phyloP scores from a whole-genome alignment of 371 early-diverging fungal species.

The Choanephora cucurbitarum region DNA sequence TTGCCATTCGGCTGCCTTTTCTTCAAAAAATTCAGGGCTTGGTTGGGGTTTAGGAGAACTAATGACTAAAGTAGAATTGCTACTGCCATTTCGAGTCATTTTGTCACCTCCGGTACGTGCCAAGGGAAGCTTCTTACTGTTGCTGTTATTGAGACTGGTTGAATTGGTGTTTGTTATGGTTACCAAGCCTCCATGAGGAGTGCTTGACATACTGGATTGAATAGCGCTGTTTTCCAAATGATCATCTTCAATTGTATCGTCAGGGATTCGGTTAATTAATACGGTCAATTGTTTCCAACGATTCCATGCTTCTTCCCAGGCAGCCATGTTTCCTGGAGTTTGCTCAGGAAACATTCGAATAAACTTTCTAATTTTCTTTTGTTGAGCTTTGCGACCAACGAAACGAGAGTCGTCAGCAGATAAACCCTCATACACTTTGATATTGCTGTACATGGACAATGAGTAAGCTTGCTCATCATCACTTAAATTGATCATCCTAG shows the following conservation, averaged over 20 bases:
- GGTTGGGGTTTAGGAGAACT: conserved; percentile 4
- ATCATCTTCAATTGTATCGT: conserved; percentile 34
- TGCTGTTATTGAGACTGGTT: not conserved
- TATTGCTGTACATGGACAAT: conserved; percentile 66
- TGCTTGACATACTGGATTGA: not conserved
- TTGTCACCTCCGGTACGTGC: conserved; percentile 6
- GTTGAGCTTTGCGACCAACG: conserved; percentile 73
- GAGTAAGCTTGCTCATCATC: conserved; percentile 52
- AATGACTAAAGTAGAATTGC: not conserved
- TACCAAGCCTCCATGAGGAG: not conserved
- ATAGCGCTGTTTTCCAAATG: not conserved
- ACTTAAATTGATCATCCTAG: conserved; percentile 56
- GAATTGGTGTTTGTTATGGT: not conserved
- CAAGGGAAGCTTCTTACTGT: conserved; percentile 6
- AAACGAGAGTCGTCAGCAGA: conserved; percentile 56
- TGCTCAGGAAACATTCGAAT: conserved; percentile 67
- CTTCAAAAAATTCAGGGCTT: conserved; percentile 37
- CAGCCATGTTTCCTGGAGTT: conserved; percentile 77
- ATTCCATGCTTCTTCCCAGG: conserved; percentile 88
- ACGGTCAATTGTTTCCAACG: conserved; percentile 70
- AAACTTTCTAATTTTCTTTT: conserved; percentile 74
- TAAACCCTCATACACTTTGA: conserved; percentile 70
- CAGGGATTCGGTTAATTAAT: conserved; percentile 44
- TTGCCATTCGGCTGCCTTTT: conserved; percentile 58
- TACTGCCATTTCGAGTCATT: conserved; percentile 1